Evolutionary conservation across 2,329 filamentous ascomycete species (phyloP).

Genomic region (Xylaria sp.): DNA sequence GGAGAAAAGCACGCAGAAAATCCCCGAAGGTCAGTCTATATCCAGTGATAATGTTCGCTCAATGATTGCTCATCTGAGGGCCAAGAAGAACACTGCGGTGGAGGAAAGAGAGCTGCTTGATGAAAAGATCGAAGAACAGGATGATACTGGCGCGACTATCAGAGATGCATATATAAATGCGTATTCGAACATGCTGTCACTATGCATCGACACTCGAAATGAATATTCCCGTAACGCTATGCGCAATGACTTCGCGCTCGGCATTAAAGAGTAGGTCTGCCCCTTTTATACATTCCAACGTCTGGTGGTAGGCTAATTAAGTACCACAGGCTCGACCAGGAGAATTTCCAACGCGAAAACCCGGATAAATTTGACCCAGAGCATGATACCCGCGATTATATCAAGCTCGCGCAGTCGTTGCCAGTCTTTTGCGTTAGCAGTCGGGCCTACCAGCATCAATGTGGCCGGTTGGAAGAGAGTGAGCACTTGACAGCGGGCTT

Average conservation of each 20-base stretch:
- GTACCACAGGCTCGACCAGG: slow-evolving; percentile 53
- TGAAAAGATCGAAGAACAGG: slow-evolving; percentile 22
- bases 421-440: slow-evolving; percentile 67
- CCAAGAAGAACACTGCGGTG: background rate
- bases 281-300: background rate
- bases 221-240: slow-evolving; percentile 55
- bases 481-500: slow-evolving; percentile 53
- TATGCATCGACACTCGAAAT: slow-evolving; percentile 58
- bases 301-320: background rate
- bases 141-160: slow-evolving; percentile 36
- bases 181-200: slow-evolving; percentile 9
- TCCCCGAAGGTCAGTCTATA: slow-evolving; percentile 29
- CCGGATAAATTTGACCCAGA: slow-evolving; percentile 57
- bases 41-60: slow-evolving; percentile 14
- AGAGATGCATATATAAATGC: slow-evolving; percentile 36
- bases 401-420: slow-evolving; percentile 53
- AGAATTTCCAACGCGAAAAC: slow-evolving; percentile 50
- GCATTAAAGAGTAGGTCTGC: slow-evolving; percentile 51
- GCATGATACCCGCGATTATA: slow-evolving; percentile 56
- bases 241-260: slow-evolving; percentile 58
- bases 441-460: slow-evolving; percentile 61
- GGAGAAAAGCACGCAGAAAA: slow-evolving; percentile 10
- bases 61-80: slow-evolving; percentile 12
- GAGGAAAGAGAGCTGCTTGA: slow-evolving; percentile 11
- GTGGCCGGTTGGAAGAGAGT: slow-evolving; percentile 48